Evolutionary conservation across 179 eudicot species (phyloP).

Genomic region (Carnegiea gigantea): DNA sequence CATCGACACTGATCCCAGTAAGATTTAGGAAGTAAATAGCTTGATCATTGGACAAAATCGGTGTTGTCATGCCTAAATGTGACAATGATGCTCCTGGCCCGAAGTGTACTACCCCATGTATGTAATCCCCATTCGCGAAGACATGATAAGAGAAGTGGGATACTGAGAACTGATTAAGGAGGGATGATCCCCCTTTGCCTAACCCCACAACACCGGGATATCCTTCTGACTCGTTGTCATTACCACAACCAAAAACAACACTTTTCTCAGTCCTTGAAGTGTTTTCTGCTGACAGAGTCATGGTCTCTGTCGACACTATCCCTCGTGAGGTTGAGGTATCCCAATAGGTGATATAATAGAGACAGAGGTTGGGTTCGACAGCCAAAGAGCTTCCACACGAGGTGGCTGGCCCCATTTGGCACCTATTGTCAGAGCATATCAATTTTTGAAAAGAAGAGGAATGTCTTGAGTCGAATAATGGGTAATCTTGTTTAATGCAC

Average conservation of each 20-base stretch:
- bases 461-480: slow-evolving; percentile 25
- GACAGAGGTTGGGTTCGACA: slow-evolving; percentile 20
- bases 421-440: slow-evolving; percentile 10
- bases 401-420: slow-evolving; percentile 23
- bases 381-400: slow-evolving; percentile 21
- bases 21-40: slow-evolving; percentile 32
- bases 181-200: slow-evolving; percentile 23
- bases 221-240: slow-evolving; percentile 24
- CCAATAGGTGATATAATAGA: slow-evolving; percentile 24
- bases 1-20: slow-evolving; percentile 29
- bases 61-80: slow-evolving; percentile 33
- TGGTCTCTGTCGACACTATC: slow-evolving; percentile 23
- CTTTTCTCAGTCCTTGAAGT: slow-evolving; percentile 16
- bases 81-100: slow-evolving; percentile 25
- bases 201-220: slow-evolving; percentile 33
- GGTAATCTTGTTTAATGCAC: slow-evolving; percentile 28
- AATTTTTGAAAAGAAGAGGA: slow-evolving; percentile 28
- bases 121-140: slow-evolving; percentile 28
- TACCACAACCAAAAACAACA: slow-evolving; percentile 34
- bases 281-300: slow-evolving; percentile 21
- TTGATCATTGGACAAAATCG: slow-evolving; percentile 16
- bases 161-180: slow-evolving; percentile 23
- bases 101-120: slow-evolving; percentile 28
- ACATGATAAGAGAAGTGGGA: slow-evolving; percentile 6
- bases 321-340: slow-evolving; percentile 25